Percentiles rank a stretch among this genome's conserved stretches.
Evolutionary conservation across 129 eudicot genomes (phyloP).

Genomic region (Helichrysum umbraculigerum): DNA sequence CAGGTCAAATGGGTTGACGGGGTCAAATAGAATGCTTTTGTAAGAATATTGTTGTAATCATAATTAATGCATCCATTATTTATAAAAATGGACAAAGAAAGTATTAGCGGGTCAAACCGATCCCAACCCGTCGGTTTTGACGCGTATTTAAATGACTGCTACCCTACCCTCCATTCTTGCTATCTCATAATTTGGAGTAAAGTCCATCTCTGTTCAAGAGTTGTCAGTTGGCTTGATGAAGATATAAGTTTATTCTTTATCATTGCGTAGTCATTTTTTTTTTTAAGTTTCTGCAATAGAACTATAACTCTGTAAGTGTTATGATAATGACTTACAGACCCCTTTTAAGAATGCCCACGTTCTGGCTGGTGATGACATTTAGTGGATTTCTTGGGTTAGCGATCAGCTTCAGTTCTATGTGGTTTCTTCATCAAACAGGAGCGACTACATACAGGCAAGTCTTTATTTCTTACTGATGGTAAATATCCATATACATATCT

Average conservation of each 20-base stretch:
- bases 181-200: neutral
- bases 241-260: neutral
- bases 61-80: neutral
- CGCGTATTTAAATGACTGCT: neutral
- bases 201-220: neutral
- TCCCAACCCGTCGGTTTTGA: neutral
- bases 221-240: neutral
- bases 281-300: neutral
- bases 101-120: neutral
- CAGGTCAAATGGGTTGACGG: no score
- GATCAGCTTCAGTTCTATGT: conserved; percentile 97
- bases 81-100: neutral
- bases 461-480: neutral
- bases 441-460: conserved; percentile 97
- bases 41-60: neutral
- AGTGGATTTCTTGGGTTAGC: conserved; percentile 97
- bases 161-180: neutral
- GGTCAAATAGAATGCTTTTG: neutral
- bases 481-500: neutral
- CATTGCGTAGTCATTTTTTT: neutral
- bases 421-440: conserved; percentile 99
- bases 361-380: conserved; percentile 93
- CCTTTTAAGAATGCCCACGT: conserved; percentile 73
- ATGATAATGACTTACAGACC: conserved; percentile 56
- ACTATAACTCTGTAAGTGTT: neutral